A percentile compares a stretch with the other conserved stretches of the same genome.
Evolutionary conservation across 2,329 filamentous ascomycete genomes (phyloP).

Genomic region (Microsporum ferrugineum): DNA sequence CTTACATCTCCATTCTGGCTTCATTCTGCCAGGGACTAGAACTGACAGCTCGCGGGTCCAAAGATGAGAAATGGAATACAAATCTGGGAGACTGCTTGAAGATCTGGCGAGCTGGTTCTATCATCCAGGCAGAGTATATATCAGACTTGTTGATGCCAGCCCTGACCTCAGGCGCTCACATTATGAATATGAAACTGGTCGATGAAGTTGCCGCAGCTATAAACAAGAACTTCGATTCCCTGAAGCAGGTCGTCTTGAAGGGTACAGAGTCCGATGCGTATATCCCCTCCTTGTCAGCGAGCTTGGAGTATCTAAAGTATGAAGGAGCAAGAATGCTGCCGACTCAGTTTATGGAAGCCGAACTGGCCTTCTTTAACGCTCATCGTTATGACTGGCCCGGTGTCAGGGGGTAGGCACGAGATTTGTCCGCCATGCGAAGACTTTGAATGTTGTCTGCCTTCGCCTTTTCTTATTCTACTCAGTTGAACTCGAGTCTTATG

Average conservation of each 20-base stretch:
- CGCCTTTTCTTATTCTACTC: not conserved
- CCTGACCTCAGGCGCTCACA: constrained; percentile 17
- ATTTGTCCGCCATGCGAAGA: not conserved
- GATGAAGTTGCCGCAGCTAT: constrained; percentile 44
- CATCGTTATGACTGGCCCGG: constrained; percentile 50
- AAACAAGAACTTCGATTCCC: constrained; percentile 36
- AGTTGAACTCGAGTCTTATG: not conserved
- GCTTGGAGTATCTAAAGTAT: constrained; percentile 57
- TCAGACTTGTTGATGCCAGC: constrained; percentile 43
- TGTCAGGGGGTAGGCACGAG: constrained; percentile 38
- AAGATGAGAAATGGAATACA: constrained; percentile 47
- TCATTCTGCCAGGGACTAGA: constrained; percentile 57
- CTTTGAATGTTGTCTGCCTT: not conserved
- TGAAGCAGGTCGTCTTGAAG: constrained; percentile 48
- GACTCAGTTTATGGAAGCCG: constrained; percentile 58
- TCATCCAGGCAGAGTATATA: constrained; percentile 58
- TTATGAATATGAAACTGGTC: constrained; percentile 32
- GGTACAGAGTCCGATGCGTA: constrained; percentile 48
- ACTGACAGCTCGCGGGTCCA: constrained; percentile 49
- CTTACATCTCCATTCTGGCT: constrained; percentile 50
- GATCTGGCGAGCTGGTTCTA: constrained; percentile 60
- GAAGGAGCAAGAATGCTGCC: constrained; percentile 48
- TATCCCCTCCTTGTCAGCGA: constrained; percentile 50
- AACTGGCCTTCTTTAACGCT: constrained; percentile 59
- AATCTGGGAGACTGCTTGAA: constrained; percentile 33